Percentiles rank a stretch among this genome's conserved stretches.
phyloP scores from a whole-genome alignment of 495 filamentous ascomycete species.

The Clohesyomyces aquaticus region DNA sequence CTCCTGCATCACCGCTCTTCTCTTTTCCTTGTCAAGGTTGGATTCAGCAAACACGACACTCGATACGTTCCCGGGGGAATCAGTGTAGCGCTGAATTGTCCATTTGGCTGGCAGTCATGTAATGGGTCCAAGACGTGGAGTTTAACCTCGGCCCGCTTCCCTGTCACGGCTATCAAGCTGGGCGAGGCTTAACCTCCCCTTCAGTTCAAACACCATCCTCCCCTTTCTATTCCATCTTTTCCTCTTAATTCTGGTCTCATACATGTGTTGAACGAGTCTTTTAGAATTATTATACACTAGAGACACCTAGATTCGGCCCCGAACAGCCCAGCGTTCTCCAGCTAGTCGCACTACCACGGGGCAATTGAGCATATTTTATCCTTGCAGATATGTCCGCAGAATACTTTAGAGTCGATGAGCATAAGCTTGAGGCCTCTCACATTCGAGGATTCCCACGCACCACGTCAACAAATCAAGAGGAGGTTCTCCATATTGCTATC shows the following conservation, averaged over 20 bases:
- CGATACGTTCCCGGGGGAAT: too few relatives aligned
- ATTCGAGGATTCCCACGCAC: constrained; percentile 48
- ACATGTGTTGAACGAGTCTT: too few relatives aligned
- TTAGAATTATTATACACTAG: too few relatives aligned
- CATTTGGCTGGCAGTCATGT: not conserved
- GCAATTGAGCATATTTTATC: too few relatives aligned
- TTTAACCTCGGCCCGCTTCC: constrained; percentile 12
- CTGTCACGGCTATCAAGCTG: constrained; percentile 11
- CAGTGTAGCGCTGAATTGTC: too few relatives aligned
- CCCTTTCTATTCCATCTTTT: too few relatives aligned
- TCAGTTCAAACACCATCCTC: constrained; percentile 1
- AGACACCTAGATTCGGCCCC: too few relatives aligned
- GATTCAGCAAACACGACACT: too few relatives aligned
- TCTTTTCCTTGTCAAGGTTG: not conserved
- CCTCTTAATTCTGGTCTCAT: too few relatives aligned
- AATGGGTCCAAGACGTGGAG: not conserved
- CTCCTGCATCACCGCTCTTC: not conserved
- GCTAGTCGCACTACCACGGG: too few relatives aligned
- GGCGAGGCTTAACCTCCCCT: not conserved
- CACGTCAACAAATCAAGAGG: constrained; percentile 46
- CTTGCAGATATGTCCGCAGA: constrained; percentile 40
- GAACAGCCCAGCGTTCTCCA: too few relatives aligned
- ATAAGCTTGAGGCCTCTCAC: constrained; percentile 46
- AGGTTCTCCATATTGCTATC: constrained; percentile 49
- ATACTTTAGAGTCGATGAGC: constrained; percentile 45